These are phyloP conservation scores for Citrus australasica DNA, from an alignment of 345 rosid species.

Conservation along the genomic window DNA sequence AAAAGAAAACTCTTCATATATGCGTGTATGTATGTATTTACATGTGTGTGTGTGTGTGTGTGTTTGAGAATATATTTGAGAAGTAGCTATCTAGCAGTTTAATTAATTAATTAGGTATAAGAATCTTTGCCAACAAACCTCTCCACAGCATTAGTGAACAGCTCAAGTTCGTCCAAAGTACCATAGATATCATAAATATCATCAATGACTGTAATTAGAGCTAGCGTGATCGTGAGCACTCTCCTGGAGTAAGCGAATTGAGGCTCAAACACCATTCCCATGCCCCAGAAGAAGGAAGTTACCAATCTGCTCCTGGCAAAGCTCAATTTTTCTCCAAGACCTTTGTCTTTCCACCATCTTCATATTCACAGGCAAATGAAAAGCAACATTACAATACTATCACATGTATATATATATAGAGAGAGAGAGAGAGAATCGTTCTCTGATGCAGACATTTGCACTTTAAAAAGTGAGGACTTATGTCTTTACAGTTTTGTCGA, in stretches of 20 bases:
- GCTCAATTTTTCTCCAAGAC: constrained; percentile 6
- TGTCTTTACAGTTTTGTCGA: no score
- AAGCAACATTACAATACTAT: no score
- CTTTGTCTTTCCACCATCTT: constrained; percentile 27
- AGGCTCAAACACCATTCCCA: constrained; percentile 16
- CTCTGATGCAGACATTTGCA: no score
- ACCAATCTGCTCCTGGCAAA: constrained; percentile 18
- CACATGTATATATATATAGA: no score
- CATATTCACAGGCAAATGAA: not conserved
- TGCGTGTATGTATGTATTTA: no score
- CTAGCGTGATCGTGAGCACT: not conserved
- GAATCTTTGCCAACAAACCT: constrained; percentile 9
- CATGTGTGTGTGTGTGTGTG: no score
- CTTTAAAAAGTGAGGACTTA: no score
- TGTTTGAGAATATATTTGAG: no score
- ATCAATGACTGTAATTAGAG: constrained; percentile 12
- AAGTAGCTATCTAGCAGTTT: no score
- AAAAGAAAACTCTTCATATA: not conserved
- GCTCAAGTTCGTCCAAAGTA: constrained; percentile 16
- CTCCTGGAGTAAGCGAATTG: constrained; percentile 1
- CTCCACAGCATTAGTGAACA: constrained; percentile 22
- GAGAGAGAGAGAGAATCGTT: no score
- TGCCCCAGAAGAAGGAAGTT: constrained; percentile 1
- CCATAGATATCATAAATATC: constrained; percentile 17
- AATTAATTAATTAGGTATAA: not conserved